A percentile compares a stretch with the other conserved stretches of the same genome.
These are phyloP conservation scores for Sclerotinia nivalis DNA, from an alignment of 2,329 filamentous ascomycete genomes.

Conservation along the genomic window DNA sequence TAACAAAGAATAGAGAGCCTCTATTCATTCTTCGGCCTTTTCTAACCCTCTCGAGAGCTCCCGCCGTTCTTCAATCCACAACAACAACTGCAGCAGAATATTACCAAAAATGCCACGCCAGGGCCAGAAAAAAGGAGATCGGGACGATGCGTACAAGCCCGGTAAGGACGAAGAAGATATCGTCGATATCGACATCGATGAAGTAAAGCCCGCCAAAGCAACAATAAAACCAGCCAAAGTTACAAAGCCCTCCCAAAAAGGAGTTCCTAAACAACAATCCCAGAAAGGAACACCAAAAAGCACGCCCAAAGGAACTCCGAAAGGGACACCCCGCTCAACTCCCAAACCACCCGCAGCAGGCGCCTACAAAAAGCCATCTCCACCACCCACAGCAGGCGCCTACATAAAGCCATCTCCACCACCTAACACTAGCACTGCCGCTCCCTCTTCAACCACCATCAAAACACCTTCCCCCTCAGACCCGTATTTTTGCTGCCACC, in stretches of 20 bases:
- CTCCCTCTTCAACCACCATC: neutral
- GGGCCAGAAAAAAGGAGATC: slow-evolving; percentile 2
- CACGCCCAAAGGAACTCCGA: neutral
- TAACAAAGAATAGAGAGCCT: slow-evolving; percentile 9
- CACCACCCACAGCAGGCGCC: neutral
- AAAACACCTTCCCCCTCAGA: neutral
- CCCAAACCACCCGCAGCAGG: neutral
- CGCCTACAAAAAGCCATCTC: slow-evolving; percentile 8
- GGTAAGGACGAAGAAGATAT: slow-evolving; percentile 2
- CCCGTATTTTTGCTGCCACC: slow-evolving; percentile 6
- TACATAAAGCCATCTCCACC: slow-evolving; percentile 7
- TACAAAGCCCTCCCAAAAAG: neutral
- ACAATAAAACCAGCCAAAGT: neutral
- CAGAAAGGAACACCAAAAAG: neutral
- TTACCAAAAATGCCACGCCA: slow-evolving; percentile 13
- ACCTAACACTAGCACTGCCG: slow-evolving; percentile 2
- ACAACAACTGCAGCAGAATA: neutral
- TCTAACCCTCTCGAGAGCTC: neutral
- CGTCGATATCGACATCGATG: neutral
- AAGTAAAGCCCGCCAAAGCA: neutral
- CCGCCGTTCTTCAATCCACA: neutral
- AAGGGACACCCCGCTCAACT: neutral
- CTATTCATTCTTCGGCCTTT: neutral
- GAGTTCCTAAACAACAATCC: neutral
- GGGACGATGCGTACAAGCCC: slow-evolving; percentile 6